Evolutionary conservation across 768 basidiomycete species (phyloP), one percentile per base, ranked within the genome.

Genomic region (Xanthoconium purpureum): DNA sequence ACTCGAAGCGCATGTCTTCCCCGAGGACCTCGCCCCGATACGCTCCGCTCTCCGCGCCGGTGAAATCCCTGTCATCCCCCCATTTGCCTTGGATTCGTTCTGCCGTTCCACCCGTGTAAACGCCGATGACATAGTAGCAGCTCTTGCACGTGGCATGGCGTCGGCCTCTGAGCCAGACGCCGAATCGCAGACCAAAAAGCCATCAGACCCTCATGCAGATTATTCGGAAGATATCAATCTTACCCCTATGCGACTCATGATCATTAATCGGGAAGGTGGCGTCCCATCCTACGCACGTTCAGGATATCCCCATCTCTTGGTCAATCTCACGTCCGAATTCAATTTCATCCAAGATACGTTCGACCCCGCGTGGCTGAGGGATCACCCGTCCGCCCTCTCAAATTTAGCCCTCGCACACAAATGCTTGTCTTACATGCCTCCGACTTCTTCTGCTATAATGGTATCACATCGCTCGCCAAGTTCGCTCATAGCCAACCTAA

Each of bases 381-480:
- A 87, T 3, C 87, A 94, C 64, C 94, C 94, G 5, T 87, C 94
- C 0, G 84, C 96, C 5, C 80, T 98, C 29, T 80, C 87, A 24
- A 98, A 98, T 72, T 79, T 99, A 13, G 73, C 84, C 8, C 80
- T 99, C 38, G 89, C 97, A 11, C 84, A 84, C 35, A 88, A 84
- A 37, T 99, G 97, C 70, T 80, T 99, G 39, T 76, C 80, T 3
- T 90, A 92, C 71, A 97, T 99, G 91, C 97, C 97, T 2, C 83
- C 89, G 8, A 83, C 90, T 3, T 93, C 96, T 2, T 97, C 94
- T 15, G 97, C 94, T 13, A 80, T 98, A 61, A 90, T 99, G 85
- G 97, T 98, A 47, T 96, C 94, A 14, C 97, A 99, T 75, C 91
- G 94, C 48, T 96, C 94, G 2, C 91, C 94, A 0, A 92, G 91